Percentiles rank a stretch among this genome's conserved stretches.
Evolutionary conservation across 129 eudicot genomes (phyloP).

Genomic region (Saussurea involucrata): DNA sequence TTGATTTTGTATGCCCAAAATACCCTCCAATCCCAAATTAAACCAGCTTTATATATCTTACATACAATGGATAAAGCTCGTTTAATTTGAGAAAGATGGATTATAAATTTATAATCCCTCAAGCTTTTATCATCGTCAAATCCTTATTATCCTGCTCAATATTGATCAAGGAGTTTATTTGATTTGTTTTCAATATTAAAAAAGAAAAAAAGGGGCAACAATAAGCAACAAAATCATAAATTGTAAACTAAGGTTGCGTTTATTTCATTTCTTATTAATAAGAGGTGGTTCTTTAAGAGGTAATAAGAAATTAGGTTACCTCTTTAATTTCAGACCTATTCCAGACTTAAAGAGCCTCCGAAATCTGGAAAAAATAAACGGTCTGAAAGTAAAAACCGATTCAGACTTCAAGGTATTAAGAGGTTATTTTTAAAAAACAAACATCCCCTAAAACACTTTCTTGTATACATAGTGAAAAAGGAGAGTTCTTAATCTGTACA

Average conservation of each 20-base stretch:
- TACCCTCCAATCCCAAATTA: not conserved
- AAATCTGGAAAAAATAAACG: no score
- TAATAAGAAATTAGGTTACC: no score
- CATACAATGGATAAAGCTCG: not conserved
- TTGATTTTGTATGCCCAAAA: not conserved
- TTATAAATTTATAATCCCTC: not conserved
- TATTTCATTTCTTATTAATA: no score
- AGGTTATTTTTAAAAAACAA: no score
- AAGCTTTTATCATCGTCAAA: conserved; percentile 1
- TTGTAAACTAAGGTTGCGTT: no score
- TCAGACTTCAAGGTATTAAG: no score
- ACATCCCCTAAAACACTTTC: not conserved
- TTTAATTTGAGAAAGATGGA: not conserved
- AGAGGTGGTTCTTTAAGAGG: no score
- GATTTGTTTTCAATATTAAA: not conserved
- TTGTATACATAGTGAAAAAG: conserved; percentile 6
- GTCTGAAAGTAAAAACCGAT: no score
- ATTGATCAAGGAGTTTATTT: not conserved
- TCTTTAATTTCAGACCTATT: no score
- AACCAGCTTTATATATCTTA: not conserved
- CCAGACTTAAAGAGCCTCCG: no score
- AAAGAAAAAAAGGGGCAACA: not conserved
- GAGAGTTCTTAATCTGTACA: not conserved
- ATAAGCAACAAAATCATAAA: not conserved
- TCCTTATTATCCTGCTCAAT: not conserved